phyloP scores from a whole-genome alignment of 2,329 filamentous ascomycete species.

The Beauveria asiatica region DNA sequence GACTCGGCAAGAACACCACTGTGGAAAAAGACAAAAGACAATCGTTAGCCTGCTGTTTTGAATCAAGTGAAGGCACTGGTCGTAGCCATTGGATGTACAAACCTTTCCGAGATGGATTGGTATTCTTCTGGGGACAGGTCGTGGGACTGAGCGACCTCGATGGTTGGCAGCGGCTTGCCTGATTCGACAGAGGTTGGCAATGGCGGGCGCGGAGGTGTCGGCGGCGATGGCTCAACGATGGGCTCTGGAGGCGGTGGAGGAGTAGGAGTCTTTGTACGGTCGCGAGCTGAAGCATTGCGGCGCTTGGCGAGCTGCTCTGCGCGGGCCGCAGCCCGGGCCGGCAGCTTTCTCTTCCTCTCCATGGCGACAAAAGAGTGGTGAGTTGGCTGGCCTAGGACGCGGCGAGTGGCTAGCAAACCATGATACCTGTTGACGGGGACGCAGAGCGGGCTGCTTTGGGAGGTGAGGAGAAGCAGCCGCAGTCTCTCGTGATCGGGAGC shows the following conservation, averaged over 20 bases:
- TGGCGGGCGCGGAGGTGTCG: slow-evolving; percentile 27
- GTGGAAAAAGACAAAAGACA: slow-evolving; percentile 7
- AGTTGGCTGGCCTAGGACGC: slow-evolving; percentile 8
- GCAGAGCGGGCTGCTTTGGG: slow-evolving; percentile 10
- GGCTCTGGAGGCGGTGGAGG: slow-evolving; percentile 32
- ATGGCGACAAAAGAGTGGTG: slow-evolving; percentile 26
- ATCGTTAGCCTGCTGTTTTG: slow-evolving; percentile 13
- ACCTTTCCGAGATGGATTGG: slow-evolving; percentile 68
- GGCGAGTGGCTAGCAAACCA: slow-evolving; percentile 8
- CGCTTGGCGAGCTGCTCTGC: slow-evolving; percentile 53
- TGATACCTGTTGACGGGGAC: slow-evolving; percentile 1
- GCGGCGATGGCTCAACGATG: slow-evolving; percentile 23
- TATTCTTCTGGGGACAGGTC: slow-evolving; percentile 58
- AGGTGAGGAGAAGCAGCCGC: neutral
- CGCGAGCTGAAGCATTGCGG: slow-evolving; percentile 47
- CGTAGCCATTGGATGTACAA: slow-evolving; percentile 16
- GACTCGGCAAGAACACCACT: slow-evolving; percentile 71
- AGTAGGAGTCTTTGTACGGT: slow-evolving; percentile 40
- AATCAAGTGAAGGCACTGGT: neutral
- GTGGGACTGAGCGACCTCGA: slow-evolving; percentile 57
- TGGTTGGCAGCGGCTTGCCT: slow-evolving; percentile 62
- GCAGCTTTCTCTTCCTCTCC: slow-evolving; percentile 60
- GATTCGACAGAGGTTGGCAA: slow-evolving; percentile 56
- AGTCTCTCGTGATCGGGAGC: neutral
- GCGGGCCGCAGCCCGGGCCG: slow-evolving; percentile 52